Evolutionary conservation across 495 filamentous ascomycete genomes (phyloP).

Genomic region (Tuber umbilicatum): DNA sequence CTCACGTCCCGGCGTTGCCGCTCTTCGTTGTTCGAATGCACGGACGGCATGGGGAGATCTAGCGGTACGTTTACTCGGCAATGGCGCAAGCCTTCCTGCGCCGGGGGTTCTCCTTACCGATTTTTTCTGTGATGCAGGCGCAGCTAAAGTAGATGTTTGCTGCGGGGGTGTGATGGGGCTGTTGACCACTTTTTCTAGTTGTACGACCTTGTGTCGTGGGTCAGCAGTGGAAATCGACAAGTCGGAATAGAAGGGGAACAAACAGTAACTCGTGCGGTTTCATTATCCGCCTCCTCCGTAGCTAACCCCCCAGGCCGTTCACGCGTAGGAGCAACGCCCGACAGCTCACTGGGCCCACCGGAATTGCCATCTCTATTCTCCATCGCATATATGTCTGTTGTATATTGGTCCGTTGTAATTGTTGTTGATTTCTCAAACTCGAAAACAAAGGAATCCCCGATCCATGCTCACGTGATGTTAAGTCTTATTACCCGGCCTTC

Average conservation of each 20-base stretch:
- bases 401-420: background rate
- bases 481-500: background rate
- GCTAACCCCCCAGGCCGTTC: background rate
- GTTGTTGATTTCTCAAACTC: background rate
- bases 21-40: conserved; percentile 29
- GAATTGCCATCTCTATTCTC: background rate
- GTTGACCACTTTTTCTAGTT: conserved; percentile 23
- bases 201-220: conserved; percentile 12
- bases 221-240: background rate
- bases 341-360: background rate
- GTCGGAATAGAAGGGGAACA: background rate
- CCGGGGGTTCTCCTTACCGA: conserved; percentile 37
- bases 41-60: conserved; percentile 36
- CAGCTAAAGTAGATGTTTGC: background rate
- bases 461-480: background rate
- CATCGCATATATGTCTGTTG: background rate
- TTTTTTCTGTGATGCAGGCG: conserved; percentile 8
- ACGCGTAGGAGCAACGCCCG: background rate
- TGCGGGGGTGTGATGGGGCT: conserved; percentile 29
- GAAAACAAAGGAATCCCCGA: background rate
- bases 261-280: conserved; percentile 11
- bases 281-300: conserved; percentile 13
- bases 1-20: conserved; percentile 28
- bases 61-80: conserved; percentile 22
- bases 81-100: conserved; percentile 31